Base-by-base conservation (phyloP, 805 yeast genomes). In the Zygoascus biomembranicola region DNA sequence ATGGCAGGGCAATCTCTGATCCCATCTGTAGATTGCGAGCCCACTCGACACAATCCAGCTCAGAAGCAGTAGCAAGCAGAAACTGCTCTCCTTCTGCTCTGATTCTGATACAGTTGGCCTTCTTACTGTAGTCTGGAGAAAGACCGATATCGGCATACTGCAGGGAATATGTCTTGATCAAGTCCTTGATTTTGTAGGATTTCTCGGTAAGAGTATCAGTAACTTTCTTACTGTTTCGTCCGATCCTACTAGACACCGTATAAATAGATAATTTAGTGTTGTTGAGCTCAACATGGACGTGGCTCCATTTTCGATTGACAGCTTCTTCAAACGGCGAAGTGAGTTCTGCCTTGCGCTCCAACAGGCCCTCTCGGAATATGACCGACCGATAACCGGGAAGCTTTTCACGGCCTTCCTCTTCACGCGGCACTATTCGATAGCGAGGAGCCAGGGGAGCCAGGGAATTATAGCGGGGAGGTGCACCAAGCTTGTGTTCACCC, bases 51-150 rank as follows among this genome's bases (percentile, higher is more conserved):
- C 89, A 76, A 39, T 81, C 84, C 61, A 80, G 81, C 3, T 84
- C 76, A 43, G 76, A 73, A 1, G 78, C 66, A 61, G 87, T 87
- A 53, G 80, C 81, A 1, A 92, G 59, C 43, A 92, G 66, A 57
- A 88, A 77, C 67, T 92, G 98, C 66, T 87, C 90, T 42, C 84
- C 78, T 68, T 92, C 98, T 39, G 85, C 77, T 19, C 99, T 77
- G 16, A 92, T 60, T 49, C 99, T 72, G 42, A 90, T 67, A 4
- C 84, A 87, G 63, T 81, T 78, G 16, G 79, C 75, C 58, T 77
- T 78, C 66, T 89, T 88, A 54, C 77, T 78, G 68, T 89, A 89
- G 68, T 92, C 99, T 1, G 80, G 74, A 0, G 98, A 97, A 13
- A 89, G 72, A 0, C 99, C 99, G 46, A 87, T 70, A 61, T 77